These are phyloP conservation scores for Hypoxylon sp. DNA, from an alignment of 2,329 filamentous ascomycete genomes.

Conservation along the genomic window DNA sequence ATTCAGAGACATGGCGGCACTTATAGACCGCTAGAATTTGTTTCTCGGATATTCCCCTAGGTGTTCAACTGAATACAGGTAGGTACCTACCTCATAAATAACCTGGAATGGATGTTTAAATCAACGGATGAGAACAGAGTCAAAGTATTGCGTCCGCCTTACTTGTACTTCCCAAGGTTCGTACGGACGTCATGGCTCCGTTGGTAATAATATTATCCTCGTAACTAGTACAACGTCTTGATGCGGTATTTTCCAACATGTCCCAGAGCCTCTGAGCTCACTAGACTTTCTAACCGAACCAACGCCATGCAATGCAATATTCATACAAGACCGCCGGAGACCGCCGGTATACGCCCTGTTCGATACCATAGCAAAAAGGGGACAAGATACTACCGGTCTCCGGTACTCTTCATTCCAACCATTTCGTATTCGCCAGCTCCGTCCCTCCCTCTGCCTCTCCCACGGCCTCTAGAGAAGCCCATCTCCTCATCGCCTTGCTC, in stretches of 20 bases:
- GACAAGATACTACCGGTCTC: conserved; percentile 41
- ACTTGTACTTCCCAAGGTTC: not conserved
- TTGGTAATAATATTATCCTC: not conserved
- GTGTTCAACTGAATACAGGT: not conserved
- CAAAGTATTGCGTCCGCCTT: not conserved
- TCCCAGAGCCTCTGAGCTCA: conserved; percentile 5
- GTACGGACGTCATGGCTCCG: not conserved
- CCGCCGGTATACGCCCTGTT: conserved; percentile 30
- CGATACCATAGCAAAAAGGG: conserved; percentile 19
- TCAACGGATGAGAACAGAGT: not conserved
- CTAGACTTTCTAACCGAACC: conserved; percentile 24
- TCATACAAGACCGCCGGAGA: conserved; percentile 38
- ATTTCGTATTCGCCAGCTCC: conserved; percentile 75
- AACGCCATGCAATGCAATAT: conserved; percentile 43
- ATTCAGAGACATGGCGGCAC: not conserved
- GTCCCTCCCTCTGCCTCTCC: conserved; percentile 66
- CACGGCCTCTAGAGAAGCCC: conserved; percentile 63
- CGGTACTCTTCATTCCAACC: conserved; percentile 63
- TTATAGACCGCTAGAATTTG: not conserved
- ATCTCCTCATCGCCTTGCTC: conserved; percentile 58
- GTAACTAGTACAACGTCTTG: conserved; percentile 5
- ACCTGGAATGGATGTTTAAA: too few relatives aligned
- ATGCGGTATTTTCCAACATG: conserved; percentile 4
- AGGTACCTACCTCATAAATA: not conserved
- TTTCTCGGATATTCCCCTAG: not conserved